Evolutionary conservation across 2,329 filamentous ascomycete genomes (phyloP), one percentile per base, ranked within the genome.

Genomic region (Fusarium acutatum): DNA sequence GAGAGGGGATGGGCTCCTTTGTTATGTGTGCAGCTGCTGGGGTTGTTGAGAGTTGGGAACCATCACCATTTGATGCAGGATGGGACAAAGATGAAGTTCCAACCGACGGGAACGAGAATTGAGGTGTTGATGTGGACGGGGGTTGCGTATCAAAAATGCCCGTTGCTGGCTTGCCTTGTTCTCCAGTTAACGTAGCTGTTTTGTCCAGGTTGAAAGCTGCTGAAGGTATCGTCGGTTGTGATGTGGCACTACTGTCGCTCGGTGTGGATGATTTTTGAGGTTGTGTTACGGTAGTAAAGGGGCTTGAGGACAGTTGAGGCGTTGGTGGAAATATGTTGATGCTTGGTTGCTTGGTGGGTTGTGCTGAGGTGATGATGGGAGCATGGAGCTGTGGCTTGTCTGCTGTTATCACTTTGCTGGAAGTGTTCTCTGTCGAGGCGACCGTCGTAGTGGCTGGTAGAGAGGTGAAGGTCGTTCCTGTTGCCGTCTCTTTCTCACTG

Each of bases 271-370:
- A 38, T 34, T 52, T 57, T 35, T 50, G 50, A 12, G 59, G n/a
- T 41, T 75, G 67, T 37, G 67, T 28, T 34, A 72, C 35, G 20
- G 64, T 44, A 30, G 57, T 56, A 53, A 72, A 64, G 6, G 67
- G 59, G 30, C 66, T 47, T 24, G 74, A 46, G 14, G 68, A 24
- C 4, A 74, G 41, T 60, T 73, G 60, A 24, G 75, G 64, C 18
- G 75, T 70, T 47, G 75, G 66, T 12, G 75, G 67, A 30, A 66
- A 41, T 35, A 64, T 22, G 22, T 60, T 75, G 54, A 69, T 64
- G 6, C 50, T 54, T 14, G 74, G 75, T 17, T 67, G 35, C 26
- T 72, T 73, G 32, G 53, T 15, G 5, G 64, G 28, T 35, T 60
- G 71, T 41, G 53, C 28, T 35, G 61, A 11, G 20, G 35, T 30